phyloP scores from a whole-genome alignment of 768 basidiomycete species.

The Dentipellis sp. region DNA sequence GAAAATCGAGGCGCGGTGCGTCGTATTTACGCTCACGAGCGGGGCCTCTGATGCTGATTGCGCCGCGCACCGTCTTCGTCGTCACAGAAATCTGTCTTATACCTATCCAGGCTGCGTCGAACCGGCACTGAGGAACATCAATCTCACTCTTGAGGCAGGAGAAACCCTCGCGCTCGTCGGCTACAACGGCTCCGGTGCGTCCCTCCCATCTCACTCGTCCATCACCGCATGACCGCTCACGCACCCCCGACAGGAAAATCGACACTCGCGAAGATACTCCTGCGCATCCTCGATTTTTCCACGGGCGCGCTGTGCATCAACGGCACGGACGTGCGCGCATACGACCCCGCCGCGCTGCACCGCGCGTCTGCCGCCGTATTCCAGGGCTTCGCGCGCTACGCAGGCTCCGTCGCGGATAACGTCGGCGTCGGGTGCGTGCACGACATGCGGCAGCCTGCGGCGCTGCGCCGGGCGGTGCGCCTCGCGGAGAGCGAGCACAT shows the following conservation, averaged over 20 bases:
- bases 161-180: conserved; percentile 83
- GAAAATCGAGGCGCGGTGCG: conserved; percentile 62
- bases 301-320: conserved; percentile 63
- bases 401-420: conserved; percentile 71
- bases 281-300: conserved; percentile 73
- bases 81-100: conserved; percentile 48
- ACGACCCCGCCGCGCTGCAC: conserved; percentile 65
- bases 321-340: conserved; percentile 53
- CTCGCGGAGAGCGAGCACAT: conserved; percentile 65
- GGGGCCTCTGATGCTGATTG: neutral
- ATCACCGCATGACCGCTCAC: neutral
- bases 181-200: conserved; percentile 66
- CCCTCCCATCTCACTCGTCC: conserved; percentile 3
- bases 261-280: conserved; percentile 73
- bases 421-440: conserved; percentile 76
- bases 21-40: conserved; percentile 1
- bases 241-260: conserved; percentile 55
- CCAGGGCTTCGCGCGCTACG: conserved; percentile 79
- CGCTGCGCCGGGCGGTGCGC: conserved; percentile 55
- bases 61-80: neutral
- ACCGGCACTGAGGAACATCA: conserved; percentile 62
- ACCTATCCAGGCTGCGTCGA: conserved; percentile 70
- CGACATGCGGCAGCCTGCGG: conserved; percentile 44
- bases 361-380: conserved; percentile 71
- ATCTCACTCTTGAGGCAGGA: conserved; percentile 60